Percentiles rank a stretch among this genome's conserved stretches.
Conservation (phyloP, 805 yeast species). For the Yamadazyma insecticola region DNA sequence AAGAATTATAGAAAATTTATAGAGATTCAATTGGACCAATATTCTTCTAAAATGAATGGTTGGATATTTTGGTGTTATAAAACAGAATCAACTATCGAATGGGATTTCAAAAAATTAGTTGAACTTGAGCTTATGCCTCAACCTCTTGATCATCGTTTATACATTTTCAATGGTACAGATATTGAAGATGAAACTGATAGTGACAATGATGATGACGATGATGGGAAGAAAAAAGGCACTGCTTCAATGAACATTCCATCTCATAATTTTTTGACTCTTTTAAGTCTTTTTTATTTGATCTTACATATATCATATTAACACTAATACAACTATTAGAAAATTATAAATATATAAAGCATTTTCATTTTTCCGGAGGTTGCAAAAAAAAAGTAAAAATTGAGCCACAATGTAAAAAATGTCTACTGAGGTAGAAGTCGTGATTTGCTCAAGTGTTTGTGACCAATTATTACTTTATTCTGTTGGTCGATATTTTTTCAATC, state of each 20-base stretch:
- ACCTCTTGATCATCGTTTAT: constrained; percentile 43
- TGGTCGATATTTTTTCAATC: too few relatives aligned
- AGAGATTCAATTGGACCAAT: constrained; percentile 58
- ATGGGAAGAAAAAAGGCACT: neutral
- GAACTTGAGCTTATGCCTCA: constrained; percentile 53
- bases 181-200: constrained; percentile 19
- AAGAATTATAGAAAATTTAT: constrained; percentile 47
- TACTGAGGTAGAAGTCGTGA: too few relatives aligned
- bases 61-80: constrained; percentile 75
- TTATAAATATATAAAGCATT: too few relatives aligned
- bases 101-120: constrained; percentile 61
- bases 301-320: too few relatives aligned
- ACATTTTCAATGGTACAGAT: constrained; percentile 30
- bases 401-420: too few relatives aligned
- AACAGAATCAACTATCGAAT: constrained; percentile 62
- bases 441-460: too few relatives aligned
- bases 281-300: neutral
- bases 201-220: constrained; percentile 4
- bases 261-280: neutral
- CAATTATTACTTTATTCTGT: too few relatives aligned
- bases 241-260: neutral
- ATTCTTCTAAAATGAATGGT: constrained; percentile 42
- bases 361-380: too few relatives aligned
- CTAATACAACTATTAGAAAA: too few relatives aligned
- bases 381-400: too few relatives aligned